phyloP scores from a whole-genome alignment of 2,329 filamentous ascomycete species.

The Stromatinia cepivora region DNA sequence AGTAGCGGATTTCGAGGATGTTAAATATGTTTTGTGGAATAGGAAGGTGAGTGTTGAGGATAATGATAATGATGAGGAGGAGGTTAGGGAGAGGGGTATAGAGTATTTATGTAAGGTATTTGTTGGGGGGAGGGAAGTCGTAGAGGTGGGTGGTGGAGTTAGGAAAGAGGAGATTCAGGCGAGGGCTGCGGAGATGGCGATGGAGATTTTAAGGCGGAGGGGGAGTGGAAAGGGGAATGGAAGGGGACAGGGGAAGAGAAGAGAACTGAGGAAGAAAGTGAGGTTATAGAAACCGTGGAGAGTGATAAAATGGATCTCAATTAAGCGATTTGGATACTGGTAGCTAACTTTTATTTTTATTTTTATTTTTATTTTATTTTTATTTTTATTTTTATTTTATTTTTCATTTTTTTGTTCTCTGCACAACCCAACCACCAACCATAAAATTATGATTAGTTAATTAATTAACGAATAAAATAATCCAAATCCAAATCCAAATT shows the following conservation, averaged over 20 bases:
- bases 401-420: no score
- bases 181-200: conserved; percentile 55
- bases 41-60: not conserved
- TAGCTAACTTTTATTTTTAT: no score
- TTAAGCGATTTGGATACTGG: not conserved
- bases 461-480: no score
- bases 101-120: conserved; percentile 50
- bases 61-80: not conserved
- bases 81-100: no score
- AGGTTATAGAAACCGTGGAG: not conserved
- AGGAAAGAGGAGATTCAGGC: conserved; percentile 55
- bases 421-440: no score
- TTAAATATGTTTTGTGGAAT: conserved; percentile 53
- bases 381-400: no score
- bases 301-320: not conserved
- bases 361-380: no score
- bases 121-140: conserved; percentile 51
- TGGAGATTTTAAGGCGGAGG: conserved; percentile 40
- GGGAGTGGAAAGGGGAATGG: not conserved
- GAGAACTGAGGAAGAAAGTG: not conserved
- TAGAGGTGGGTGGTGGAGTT: conserved; percentile 48
- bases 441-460: no score
- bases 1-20: conserved; percentile 52
- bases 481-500: no score
- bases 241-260: not conserved